Conservation (phyloP, 73 alveolate species). For the Paramecium bursaria region DNA sequence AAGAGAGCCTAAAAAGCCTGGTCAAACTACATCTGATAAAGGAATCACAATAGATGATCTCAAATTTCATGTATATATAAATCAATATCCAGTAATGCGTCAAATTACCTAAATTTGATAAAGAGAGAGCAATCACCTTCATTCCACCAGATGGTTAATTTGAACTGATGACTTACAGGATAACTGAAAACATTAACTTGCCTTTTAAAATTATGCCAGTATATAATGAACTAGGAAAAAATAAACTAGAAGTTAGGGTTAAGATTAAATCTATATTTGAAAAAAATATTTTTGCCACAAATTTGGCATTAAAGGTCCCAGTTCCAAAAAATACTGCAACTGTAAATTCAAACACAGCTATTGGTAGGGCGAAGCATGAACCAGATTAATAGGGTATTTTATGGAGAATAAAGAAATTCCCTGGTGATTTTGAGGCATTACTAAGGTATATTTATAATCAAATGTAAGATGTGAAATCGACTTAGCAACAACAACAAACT, state of each 20-base stretch:
- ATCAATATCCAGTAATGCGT: slow-evolving; percentile 80
- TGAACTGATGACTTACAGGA: slow-evolving; percentile 91
- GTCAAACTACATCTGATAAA: slow-evolving; percentile 74
- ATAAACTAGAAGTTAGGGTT: slow-evolving; percentile 87
- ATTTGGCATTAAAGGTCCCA: slow-evolving; percentile 90
- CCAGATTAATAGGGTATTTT: slow-evolving; percentile 90
- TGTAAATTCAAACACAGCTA: slow-evolving; percentile 84
- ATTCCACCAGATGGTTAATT: slow-evolving; percentile 98
- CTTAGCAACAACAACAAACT: slow-evolving; percentile 77
- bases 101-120: slow-evolving; percentile 92
- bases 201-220: slow-evolving; percentile 95
- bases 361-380: slow-evolving; percentile 96
- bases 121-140: slow-evolving; percentile 96
- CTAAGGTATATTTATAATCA: too few species aligned
- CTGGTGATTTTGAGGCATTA: slow-evolving; percentile 86
- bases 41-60: slow-evolving; percentile 90
- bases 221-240: slow-evolving; percentile 82
- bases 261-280: slow-evolving; percentile 94
- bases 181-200: slow-evolving; percentile 92
- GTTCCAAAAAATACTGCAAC: slow-evolving; percentile 95
- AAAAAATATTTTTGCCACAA: slow-evolving; percentile 87
- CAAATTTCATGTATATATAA: slow-evolving; percentile 78
- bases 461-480: slow-evolving; percentile 78
- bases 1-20: slow-evolving; percentile 74
- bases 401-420: slow-evolving; percentile 92